A percentile compares a stretch with the other conserved stretches of the same genome.
phyloP scores from a whole-genome alignment of 176 grass and related monocot genomes.

The Zoysia japonica region DNA sequence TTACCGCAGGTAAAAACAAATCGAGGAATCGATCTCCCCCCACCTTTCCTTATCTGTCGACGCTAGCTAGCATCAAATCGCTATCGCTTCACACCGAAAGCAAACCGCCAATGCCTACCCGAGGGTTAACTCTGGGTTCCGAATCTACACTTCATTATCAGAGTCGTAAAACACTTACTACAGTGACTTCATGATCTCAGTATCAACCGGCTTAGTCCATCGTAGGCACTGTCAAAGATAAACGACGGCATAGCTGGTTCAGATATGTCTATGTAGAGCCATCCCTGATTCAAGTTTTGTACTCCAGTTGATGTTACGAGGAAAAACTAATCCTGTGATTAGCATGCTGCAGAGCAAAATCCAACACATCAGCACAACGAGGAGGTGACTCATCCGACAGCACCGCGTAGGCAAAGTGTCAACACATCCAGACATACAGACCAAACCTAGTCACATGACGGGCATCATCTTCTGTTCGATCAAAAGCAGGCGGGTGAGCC shows the following conservation, averaged over 20 bases:
- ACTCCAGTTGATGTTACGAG: too few species aligned
- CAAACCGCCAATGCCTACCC: conserved; percentile 1
- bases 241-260: too few species aligned
- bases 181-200: too few species aligned
- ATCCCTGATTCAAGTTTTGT: too few species aligned
- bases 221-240: too few species aligned
- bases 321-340: too few species aligned
- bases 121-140: background rate
- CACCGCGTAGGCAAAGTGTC: background rate
- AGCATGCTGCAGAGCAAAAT: too few species aligned
- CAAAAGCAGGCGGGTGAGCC: background rate
- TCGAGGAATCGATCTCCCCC: background rate
- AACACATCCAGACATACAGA: background rate
- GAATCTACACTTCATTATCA: background rate
- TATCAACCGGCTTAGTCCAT: too few species aligned
- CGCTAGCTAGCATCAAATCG: conserved; percentile 27
- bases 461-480: background rate
- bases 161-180: too few species aligned
- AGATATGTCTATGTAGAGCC: too few species aligned
- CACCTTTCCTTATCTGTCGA: background rate
- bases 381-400: background rate
- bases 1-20: background rate
- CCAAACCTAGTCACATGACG: background rate
- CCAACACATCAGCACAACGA: background rate
- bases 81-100: conserved; percentile 47